phyloP scores from a whole-genome alignment of 305 asterid genomes.

The Withania somnifera region DNA sequence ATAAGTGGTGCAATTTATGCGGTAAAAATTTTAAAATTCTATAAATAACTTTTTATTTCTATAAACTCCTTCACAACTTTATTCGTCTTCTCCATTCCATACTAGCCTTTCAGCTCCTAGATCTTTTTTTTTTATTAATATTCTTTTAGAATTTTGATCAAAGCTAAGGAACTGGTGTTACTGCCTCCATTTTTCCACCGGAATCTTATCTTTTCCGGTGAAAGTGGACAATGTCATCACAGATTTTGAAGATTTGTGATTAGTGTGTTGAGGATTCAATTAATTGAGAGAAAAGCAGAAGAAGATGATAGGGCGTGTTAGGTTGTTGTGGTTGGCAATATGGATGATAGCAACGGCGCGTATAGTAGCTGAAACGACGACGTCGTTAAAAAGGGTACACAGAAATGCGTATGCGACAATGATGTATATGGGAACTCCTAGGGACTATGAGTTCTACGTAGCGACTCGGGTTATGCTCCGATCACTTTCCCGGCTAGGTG shows the following conservation, averaged over 20 bases:
- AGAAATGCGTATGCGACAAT: slow-evolving; percentile 80
- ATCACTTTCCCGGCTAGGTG: slow-evolving; percentile 44
- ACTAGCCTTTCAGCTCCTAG: background rate
- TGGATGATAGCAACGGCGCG: background rate
- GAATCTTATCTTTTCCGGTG: background rate
- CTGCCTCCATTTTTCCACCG: background rate
- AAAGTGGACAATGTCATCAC: background rate
- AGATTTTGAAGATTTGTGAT: background rate
- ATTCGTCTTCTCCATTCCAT: too few relatives aligned
- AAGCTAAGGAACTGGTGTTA: background rate
- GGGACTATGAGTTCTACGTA: slow-evolving; percentile 87
- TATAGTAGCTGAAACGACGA: background rate
- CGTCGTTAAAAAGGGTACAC: slow-evolving; percentile 8
- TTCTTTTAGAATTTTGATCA: background rate
- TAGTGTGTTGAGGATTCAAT: too few relatives aligned
- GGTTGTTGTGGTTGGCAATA: background rate
- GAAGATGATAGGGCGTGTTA: background rate
- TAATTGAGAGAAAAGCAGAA: background rate
- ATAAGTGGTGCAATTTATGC: too few relatives aligned
- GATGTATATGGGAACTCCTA: slow-evolving; percentile 98
- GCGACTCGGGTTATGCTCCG: slow-evolving; percentile 83
- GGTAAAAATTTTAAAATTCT: too few relatives aligned
- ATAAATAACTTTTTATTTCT: background rate
- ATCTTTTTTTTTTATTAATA: background rate
- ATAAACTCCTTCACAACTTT: background rate